Evolutionary conservation across 2,329 filamentous ascomycete genomes (phyloP).

Genomic region (Tolypocladium sp.): DNA sequence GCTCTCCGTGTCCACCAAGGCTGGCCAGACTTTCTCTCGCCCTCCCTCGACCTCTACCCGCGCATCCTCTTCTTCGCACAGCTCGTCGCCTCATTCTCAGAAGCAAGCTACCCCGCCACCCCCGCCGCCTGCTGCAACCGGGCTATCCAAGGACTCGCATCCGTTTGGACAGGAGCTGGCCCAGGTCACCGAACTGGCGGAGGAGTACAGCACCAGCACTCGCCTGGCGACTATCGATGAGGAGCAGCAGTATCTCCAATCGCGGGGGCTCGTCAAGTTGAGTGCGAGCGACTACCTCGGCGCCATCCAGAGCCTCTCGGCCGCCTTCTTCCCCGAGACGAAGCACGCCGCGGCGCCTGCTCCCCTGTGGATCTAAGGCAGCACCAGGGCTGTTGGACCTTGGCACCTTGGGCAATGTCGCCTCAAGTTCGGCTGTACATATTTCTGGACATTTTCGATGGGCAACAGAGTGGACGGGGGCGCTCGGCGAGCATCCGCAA

Average conservation of each 20-base stretch:
- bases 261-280: slow-evolving; percentile 64
- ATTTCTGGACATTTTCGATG: slow-evolving; percentile 12
- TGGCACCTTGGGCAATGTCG: background rate
- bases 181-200: slow-evolving; percentile 85
- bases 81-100: slow-evolving; percentile 17
- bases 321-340: slow-evolving; percentile 45
- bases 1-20: slow-evolving; percentile 45
- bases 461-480: background rate
- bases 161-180: slow-evolving; percentile 87
- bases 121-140: slow-evolving; percentile 25
- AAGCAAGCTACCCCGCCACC: slow-evolving; percentile 18
- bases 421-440: slow-evolving; percentile 21
- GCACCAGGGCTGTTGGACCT: background rate
- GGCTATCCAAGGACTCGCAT: slow-evolving; percentile 35
- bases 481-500: background rate
- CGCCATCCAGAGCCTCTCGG: slow-evolving; percentile 65
- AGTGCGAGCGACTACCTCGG: slow-evolving; percentile 73
- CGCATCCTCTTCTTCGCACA: slow-evolving; percentile 37
- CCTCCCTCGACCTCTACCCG: slow-evolving; percentile 47
- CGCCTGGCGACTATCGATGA: slow-evolving; percentile 57
- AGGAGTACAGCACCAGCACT: slow-evolving; percentile 67
- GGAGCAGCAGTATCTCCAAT: slow-evolving; percentile 54
- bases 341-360: slow-evolving; percentile 21
- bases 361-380: slow-evolving; percentile 39
- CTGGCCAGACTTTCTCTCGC: slow-evolving; percentile 46